Evolutionary conservation across 805 yeast species (phyloP), one percentile per base, ranked within the genome.

Genomic region (Starmera quercuum): DNA sequence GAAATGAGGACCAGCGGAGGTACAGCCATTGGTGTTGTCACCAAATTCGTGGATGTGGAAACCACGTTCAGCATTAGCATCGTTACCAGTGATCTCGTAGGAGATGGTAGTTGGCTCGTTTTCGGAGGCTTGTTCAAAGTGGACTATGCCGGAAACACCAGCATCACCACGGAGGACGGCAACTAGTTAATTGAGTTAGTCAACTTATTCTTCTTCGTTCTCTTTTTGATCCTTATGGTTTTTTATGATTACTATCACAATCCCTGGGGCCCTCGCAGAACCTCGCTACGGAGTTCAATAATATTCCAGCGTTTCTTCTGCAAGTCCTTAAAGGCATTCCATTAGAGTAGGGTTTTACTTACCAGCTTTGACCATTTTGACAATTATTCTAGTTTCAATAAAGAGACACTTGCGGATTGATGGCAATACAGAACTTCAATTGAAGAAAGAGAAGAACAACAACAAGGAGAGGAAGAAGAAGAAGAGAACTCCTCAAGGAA

Each of bases 41-140:
- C 98, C 98, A 56, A 92, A 92, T 59, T 85, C 82, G 67, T 92
- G 98, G 58, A 92, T 69, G 74, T 92, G 98, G 95, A 92, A 90
- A 34, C 98, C 98, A 66, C 95, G 80, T 59, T 73, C 67, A 33
- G 95, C 90, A 54, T 84, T 81, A 41, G 97, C 69, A 46, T 76
- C 79, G 65, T 87, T 85, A 61, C 98, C 98, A 38, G 75, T 54
- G 58, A 92, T 83, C 54, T 90, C 94, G 78, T 86, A 92, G 16
- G 87, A 50, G 49, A 92, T 73, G 30, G 85, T 81, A 56, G 95
- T 85, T 62, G 95, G 94, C 25, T 74, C 87, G 35, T 68, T 54
- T 61, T 83, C 96, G 32, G 82, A 54, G 32, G 66, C 47, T 73
- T 92, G 98, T 65, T 83, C 94, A 56, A 92, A 90, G 47, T 74